Evolutionary conservation across 73 alveolate genomes (phyloP), one percentile per base, ranked within the genome.

Genomic region (Paramecium pentaurelia): DNA sequence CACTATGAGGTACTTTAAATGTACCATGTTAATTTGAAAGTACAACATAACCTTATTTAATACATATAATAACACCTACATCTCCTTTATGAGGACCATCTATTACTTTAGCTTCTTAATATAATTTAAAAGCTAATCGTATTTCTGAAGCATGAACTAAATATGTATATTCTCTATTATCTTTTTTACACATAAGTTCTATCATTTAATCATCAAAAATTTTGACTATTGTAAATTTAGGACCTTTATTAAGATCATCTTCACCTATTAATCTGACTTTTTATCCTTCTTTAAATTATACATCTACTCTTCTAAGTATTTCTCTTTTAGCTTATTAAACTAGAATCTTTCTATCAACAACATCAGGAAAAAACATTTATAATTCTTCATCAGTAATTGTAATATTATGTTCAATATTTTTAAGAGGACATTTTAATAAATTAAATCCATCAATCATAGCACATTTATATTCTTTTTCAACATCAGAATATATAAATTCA

Each of bases 81-180:
- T 80, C 75, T 44, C 91, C 91, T 47, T 80, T 80, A 14, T 80
- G 75, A 18, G 91, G 91, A 2, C 91, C 91, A 45, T 80, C 91
- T 20, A 80, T 36, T 4, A 80, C 75, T 49, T 47, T 80, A 1
- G 49, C 91, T 45, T 40, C 71, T 16, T 80, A 47, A 80, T 80
- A 80, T 80, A 42, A 28, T 20, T 49, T 80, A 49, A 80, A 80
- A n/a, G 91, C 71, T 27, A 80, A 27, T 45, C 58, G 25, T 2
- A 80, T 64, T 47, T 80, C 77, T 7, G 91, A 80, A 11, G 91
- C 91, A 80, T 80, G 91, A 45, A 80, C 75, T 32, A 80, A 11
- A 73, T 73, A 73, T 20, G 87, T 73, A 20, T 37, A 73, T 37
- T 73, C 87, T 73, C 60, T 11, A 12, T 73, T 73, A 32, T 49